Percentiles rank a stretch among this genome's conserved stretches.
phyloP scores from a whole-genome alignment of 2,329 filamentous ascomycete genomes.

The Colletotrichum neosansevieriae region DNA sequence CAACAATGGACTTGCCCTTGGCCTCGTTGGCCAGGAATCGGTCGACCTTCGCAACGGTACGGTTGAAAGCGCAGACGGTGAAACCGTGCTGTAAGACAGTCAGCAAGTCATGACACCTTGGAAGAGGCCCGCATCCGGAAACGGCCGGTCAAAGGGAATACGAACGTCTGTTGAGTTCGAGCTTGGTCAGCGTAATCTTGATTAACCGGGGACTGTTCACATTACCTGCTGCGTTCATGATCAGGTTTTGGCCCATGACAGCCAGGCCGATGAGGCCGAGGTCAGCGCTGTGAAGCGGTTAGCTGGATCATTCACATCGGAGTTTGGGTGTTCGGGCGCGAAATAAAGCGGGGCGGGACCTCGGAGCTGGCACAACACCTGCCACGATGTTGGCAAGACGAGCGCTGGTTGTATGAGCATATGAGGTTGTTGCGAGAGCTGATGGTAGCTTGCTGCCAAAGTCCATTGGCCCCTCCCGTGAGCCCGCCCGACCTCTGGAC shows the following conservation, averaged over 20 bases:
- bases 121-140: background rate
- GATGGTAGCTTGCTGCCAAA: constrained; percentile 6
- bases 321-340: constrained; percentile 24
- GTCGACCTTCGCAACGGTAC: constrained; percentile 98
- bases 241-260: constrained; percentile 84
- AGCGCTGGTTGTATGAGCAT: constrained; percentile 64
- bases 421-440: constrained; percentile 16
- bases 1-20: constrained; percentile 92
- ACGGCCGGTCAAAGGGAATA: background rate
- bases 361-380: constrained; percentile 51
- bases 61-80: constrained; percentile 98
- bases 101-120: background rate
- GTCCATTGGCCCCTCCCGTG: constrained; percentile 22
- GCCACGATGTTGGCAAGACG: constrained; percentile 74
- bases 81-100: constrained; percentile 72
- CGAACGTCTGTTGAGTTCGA: background rate
- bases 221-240: constrained; percentile 84
- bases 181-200: too few species aligned
- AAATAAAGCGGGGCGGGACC: constrained; percentile 49
- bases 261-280: constrained; percentile 93
- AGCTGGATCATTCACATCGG: constrained; percentile 55
- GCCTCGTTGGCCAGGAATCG: constrained; percentile 91
- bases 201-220: too few species aligned
- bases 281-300: constrained; percentile 78
- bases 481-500: constrained; percentile 2